Percentiles rank a stretch among this genome's conserved stretches.
phyloP scores from a whole-genome alignment of 1,284 basidiomycete genomes.

The Rhodotorula sp. region DNA sequence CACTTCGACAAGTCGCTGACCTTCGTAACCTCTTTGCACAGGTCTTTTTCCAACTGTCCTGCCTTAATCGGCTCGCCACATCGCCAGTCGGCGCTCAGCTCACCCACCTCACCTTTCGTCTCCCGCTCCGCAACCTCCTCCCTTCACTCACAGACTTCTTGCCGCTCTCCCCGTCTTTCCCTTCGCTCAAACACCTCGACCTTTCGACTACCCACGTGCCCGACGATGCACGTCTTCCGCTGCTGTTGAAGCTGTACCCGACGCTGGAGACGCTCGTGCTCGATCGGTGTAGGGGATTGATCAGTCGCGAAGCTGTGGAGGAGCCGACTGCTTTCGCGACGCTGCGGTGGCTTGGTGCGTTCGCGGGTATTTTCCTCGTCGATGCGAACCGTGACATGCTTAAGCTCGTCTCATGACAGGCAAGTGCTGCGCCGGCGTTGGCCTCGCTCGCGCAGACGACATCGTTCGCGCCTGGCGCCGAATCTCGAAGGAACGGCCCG shows the following conservation, averaged over 20 bases:
- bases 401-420: background rate
- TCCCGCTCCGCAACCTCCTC: conserved; percentile 40
- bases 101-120: conserved; percentile 35
- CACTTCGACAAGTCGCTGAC: background rate
- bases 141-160: conserved; percentile 31
- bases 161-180: conserved; percentile 30
- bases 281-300: conserved; percentile 34
- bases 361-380: background rate
- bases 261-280: conserved; percentile 21
- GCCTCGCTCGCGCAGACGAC: conserved; percentile 26
- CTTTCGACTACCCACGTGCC: conserved; percentile 40
- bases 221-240: conserved; percentile 25
- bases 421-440: conserved; percentile 16
- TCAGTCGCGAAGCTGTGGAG: conserved; percentile 17
- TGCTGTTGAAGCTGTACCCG: conserved; percentile 19
- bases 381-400: no score
- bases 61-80: conserved; percentile 32
- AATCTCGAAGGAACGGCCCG: conserved; percentile 26
- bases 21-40: background rate
- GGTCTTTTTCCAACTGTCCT: conserved; percentile 42
- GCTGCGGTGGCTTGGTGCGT: conserved; percentile 30
- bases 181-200: conserved; percentile 35
- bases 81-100: conserved; percentile 36
- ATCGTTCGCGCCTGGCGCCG: conserved; percentile 21
- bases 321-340: conserved; percentile 25